phyloP scores from a whole-genome alignment of 768 basidiomycete genomes.

The Russula emetica region DNA sequence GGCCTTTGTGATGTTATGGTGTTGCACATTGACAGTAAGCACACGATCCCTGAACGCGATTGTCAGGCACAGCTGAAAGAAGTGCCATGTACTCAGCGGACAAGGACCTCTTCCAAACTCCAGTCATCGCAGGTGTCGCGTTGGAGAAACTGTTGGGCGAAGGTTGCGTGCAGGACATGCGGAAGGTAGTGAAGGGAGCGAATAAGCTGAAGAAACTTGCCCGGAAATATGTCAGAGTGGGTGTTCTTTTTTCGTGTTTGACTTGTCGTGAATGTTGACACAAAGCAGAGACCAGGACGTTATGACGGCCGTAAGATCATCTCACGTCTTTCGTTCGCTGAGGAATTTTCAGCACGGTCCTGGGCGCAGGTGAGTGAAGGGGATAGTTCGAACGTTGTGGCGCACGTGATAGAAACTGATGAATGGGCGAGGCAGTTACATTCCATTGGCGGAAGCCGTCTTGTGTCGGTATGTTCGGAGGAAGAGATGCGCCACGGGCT shows the following conservation, averaged over 20 bases:
- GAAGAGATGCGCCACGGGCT: conserved; percentile 12
- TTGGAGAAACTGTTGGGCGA: conserved; percentile 8
- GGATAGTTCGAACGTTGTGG: not conserved
- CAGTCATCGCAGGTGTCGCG: not conserved
- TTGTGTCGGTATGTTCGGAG: conserved; percentile 6
- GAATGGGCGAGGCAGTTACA: conserved; percentile 4
- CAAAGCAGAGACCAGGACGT: not conserved
- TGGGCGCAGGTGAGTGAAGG: conserved; percentile 19
- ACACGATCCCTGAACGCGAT: not conserved
- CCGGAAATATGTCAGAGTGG: conserved; percentile 12
- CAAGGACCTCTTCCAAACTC: conserved; percentile 8
- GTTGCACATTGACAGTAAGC: conserved; percentile 14
- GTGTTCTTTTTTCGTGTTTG: not conserved
- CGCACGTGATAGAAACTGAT: not conserved
- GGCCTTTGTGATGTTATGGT: conserved; percentile 16
- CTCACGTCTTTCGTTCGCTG: conserved; percentile 9
- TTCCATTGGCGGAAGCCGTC: conserved; percentile 2
- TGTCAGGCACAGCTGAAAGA: not conserved
- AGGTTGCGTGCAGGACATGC: conserved; percentile 19
- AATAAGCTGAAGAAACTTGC: conserved; percentile 15
- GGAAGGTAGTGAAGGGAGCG: conserved; percentile 1
- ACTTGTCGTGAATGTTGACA: not conserved
- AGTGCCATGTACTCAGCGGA: conserved; percentile 2
- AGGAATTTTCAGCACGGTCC: conserved; percentile 20
- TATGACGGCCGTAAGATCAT: conserved; percentile 6